Base-by-base conservation (phyloP, 1,284 basidiomycete genomes). In the Ceratorhiza oryzae-sativae region DNA sequence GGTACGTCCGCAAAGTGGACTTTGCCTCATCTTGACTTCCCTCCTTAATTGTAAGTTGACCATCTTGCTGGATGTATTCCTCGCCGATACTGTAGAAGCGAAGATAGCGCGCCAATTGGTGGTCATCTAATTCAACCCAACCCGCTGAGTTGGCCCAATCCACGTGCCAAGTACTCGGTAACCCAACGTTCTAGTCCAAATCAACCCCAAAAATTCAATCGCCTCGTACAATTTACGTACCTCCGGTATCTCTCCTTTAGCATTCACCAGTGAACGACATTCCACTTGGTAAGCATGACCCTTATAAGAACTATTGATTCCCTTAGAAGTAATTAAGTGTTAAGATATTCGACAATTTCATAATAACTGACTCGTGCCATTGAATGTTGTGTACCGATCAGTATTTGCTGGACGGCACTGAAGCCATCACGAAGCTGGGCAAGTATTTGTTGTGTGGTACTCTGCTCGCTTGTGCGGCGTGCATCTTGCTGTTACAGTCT, bases 1-100 rank as follows among this genome's bases (percentile, higher is more conserved):
- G 18, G 32, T 55, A 32, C 18, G 27, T 15, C 51, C 27, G 9
- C 8, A 59, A n/a, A n/a, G 9, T 25, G 12, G 56, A 3, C 20
- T n/a, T 55, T 15, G 56, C 56, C 10, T 18, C 15, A 9, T 53
- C 53, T 15, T 5, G 56, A 12, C 41, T 46, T 20, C 53, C 53
- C 2, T n/a, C n/a, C n/a, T 67, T 67, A 13, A 67, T 34, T 9
- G 39, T n/a, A 27, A 60, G 34, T 18, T 18, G 4, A 53, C 18
- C 49, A 15, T 32, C 63, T 9, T 39, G 12, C 25, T 67, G 48
- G 3, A 67, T 42, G 18, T 53, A 9, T 5, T 67, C 63, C 5
- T 1, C 18, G 1, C 48, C 63, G 15, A 67, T 55, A 27, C 49
- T 27, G 27, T 67, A 67, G 63, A 67, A 67, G 5, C 34, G 49